phyloP scores from a whole-genome alignment of 495 filamentous ascomycete species.

The Aspergillus sclerotioniger region DNA sequence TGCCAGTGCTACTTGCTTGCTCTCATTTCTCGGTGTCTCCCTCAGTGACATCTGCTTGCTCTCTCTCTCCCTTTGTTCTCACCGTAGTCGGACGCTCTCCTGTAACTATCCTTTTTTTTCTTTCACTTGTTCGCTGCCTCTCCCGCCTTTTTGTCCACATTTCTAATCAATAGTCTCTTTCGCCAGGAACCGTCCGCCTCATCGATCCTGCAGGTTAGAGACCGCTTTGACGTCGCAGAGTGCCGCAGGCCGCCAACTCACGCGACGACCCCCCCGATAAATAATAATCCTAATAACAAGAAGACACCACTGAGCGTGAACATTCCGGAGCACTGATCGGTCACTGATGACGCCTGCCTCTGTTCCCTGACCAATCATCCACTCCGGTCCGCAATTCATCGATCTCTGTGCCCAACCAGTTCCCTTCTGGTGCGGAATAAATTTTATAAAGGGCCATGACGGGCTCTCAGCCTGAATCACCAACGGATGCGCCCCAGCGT shows the following conservation, averaged over 20 bases:
- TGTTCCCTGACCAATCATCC: constrained; percentile 20
- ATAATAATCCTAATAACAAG: constrained; percentile 10
- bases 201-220: constrained; percentile 4
- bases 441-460: constrained; percentile 43
- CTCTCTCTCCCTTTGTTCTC: background rate
- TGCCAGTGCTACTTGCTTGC: background rate
- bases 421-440: background rate
- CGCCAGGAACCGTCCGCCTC: background rate
- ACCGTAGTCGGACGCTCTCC: background rate
- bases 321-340: background rate
- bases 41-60: background rate
- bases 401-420: constrained; percentile 17
- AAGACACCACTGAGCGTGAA: constrained; percentile 4
- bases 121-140: background rate
- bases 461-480: constrained; percentile 59
- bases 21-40: background rate
- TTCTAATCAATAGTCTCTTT: background rate
- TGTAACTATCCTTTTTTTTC: background rate
- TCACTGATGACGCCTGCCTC: constrained; percentile 21
- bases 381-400: constrained; percentile 16
- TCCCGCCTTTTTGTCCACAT: background rate
- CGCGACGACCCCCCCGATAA: constrained; percentile 16
- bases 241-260: constrained; percentile 25
- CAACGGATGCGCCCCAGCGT: constrained; percentile 57
- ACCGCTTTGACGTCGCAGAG: constrained; percentile 17